Evolutionary conservation across 1,284 basidiomycete genomes (phyloP), one percentile per base, ranked within the genome.

Genomic region (Ustilago curta): DNA sequence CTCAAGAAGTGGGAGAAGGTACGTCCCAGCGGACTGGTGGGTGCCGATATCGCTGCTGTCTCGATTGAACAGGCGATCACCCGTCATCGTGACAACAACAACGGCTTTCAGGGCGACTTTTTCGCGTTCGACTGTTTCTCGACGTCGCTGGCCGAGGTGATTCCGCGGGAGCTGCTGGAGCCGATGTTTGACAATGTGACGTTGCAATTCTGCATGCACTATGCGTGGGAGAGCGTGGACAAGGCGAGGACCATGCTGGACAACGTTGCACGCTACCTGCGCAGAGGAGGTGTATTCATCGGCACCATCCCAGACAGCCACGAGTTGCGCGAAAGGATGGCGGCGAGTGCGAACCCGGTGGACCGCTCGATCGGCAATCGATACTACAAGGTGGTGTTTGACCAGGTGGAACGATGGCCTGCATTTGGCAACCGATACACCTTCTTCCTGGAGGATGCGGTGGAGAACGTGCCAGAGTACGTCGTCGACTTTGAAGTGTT

Each of bases 171-270:
- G 16, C 87, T 89, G 88, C 68, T 88, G 83, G 74, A 86, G 18
- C 84, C 75, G 32, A 90, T 90, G 12, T 97, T 97, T 83, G 95
- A 98, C 84, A 93, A 93, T 53, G 94, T 99, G 21, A 93, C 93
- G 2, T 92, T 98, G 91, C 97, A 99, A 84, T 99, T 99, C 85
- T 99, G 96, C 86, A 97, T 99, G 93, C 97, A 99, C 85, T 99
- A 99, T 83, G 97, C 96, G 8, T 99, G 98, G 85, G 95, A 98
- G 84, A 91, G 89, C 42, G 89, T 91, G 31, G 87, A 89, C 56
- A 97, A 97, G 85, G 93, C 91, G 27, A 89, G 93, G 37, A 91
- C 90, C 82, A 97, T 99, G 96, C 89, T 99, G 29, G 89, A 91
- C 55, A 99, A 99, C 83, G 95, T 96, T 25, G 90, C 91, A 56